Base-by-base conservation (phyloP, 306 rosid species). In the Cucurbita pepo region DNA sequence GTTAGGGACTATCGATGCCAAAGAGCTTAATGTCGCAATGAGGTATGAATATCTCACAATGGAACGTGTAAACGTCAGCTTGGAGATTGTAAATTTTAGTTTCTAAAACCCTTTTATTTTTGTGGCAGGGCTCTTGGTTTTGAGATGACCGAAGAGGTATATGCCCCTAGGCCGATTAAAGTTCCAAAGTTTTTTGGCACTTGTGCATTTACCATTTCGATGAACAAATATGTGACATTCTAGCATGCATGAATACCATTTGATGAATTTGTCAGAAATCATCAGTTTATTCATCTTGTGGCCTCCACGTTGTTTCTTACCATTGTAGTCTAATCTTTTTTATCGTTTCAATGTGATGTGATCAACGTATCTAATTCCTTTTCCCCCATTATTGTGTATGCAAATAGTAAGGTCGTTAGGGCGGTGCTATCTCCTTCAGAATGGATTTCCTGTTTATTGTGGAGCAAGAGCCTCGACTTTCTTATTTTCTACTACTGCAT, bases 91-190 rank as follows among this genome's bases (percentile, higher is more conserved):
- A 67, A 3, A 43, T 69, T 74, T 61, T 64, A 76, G 40, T 54
- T 51, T 64, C 22, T 22, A 14, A 64, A 21, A 78, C 74, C 36
- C 40, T 71, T 47, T 77, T 38, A 16, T 18, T 81, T n/a, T 77
- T 41, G 76, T 84, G 56, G 63, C 88, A 94, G 99, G 95, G 99
- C 99, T 54, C 97, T 94, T 72, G 99, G 97, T 57, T 91, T 94
- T 77, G 99, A 94, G 88, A 94, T 94, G 99, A 94, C 96, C 10
- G 99, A 94, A 56, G 91, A 89, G 95, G 99, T 94, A 86, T 48
- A 25, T 25, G 2, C 52, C 43, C 0, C 44, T 73, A 38, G 51
- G 61, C 44, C 11, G 47, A 30, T 12, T 10, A 22, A 56, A 4
- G 53, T 72, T 64, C 13, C 25, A 25, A 7, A 18, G 25, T 18